Percentiles rank a stretch among this genome's conserved stretches.
Conservation (phyloP, 2,329 filamentous ascomycete species). For the Trichoderma hamatum region DNA sequence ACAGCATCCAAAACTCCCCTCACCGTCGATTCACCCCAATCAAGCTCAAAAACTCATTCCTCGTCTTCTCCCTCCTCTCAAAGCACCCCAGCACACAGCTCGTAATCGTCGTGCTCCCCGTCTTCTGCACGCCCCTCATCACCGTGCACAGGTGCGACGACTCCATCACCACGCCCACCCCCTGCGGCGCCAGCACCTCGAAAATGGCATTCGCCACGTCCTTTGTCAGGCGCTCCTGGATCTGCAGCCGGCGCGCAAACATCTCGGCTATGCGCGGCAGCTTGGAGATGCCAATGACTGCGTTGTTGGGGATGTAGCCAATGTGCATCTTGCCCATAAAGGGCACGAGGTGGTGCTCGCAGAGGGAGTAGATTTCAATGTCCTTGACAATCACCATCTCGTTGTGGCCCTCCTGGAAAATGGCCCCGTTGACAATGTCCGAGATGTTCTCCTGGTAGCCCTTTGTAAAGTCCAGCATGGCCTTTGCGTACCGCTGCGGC, state of each 20-base stretch:
- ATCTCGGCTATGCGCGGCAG: constrained; percentile 95
- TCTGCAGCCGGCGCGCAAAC: constrained; percentile 90
- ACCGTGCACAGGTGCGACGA: constrained; percentile 97
- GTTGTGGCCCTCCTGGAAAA: constrained; percentile 96
- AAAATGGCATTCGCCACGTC: constrained; percentile 93
- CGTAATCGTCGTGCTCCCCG: constrained; percentile 82
- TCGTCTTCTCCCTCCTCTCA: constrained; percentile 86
- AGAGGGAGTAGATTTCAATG: constrained; percentile 91
- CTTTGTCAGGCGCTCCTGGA: constrained; percentile 94
- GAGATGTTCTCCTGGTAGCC: constrained; percentile 94
- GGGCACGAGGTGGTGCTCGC: constrained; percentile 96
- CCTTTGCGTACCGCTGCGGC: constrained; percentile 89
- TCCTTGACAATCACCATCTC: constrained; percentile 98
- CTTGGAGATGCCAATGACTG: constrained; percentile 94
- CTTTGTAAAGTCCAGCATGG: constrained; percentile 93
- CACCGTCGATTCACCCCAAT: constrained; percentile 46
- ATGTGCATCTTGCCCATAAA: constrained; percentile 99
- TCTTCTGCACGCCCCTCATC: constrained; percentile 97
- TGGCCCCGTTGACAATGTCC: constrained; percentile 88
- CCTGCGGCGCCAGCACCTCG: constrained; percentile 89
- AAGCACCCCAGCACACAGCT: constrained; percentile 98
- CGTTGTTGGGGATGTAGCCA: constrained; percentile 89
- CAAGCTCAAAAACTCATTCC: constrained; percentile 92
- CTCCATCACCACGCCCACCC: constrained; percentile 97
- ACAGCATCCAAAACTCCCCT: too few species aligned